Conservation (phyloP, 2,329 filamentous ascomycete species). For the Talaromyces verruculosus region DNA sequence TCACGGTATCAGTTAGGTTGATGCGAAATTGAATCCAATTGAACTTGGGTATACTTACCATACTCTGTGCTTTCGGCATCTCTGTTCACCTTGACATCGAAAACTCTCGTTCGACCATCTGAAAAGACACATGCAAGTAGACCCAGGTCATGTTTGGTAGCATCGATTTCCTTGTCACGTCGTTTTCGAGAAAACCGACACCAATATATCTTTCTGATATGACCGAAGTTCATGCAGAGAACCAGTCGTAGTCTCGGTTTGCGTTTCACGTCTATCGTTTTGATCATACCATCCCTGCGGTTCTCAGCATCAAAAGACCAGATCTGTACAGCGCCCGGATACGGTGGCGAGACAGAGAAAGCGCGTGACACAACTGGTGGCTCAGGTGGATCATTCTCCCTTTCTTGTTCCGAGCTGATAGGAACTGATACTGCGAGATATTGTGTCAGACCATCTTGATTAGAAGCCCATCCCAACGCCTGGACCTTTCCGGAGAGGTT, state of each 20-base stretch:
- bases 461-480: constrained; percentile 51
- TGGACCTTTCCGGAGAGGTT: constrained; percentile 57
- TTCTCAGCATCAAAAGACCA: constrained; percentile 54
- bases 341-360: constrained; percentile 52
- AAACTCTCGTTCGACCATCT: constrained; percentile 58
- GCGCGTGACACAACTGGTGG: constrained; percentile 45
- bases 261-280: constrained; percentile 44
- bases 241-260: constrained; percentile 51
- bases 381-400: constrained; percentile 29
- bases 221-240: constrained; percentile 59
- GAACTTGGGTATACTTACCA: constrained; percentile 25
- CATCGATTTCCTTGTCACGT: constrained; percentile 33
- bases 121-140: constrained; percentile 58
- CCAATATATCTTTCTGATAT: constrained; percentile 57
- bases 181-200: constrained; percentile 48
- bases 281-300: constrained; percentile 32
- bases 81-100: constrained; percentile 49
- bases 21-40: no score
- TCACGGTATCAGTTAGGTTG: neutral
- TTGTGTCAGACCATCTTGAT: constrained; percentile 48
- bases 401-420: constrained; percentile 41
- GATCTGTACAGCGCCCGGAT: constrained; percentile 56
- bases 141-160: constrained; percentile 43
- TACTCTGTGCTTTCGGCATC: constrained; percentile 34
- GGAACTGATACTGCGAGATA: constrained; percentile 55